phyloP scores from a whole-genome alignment of 2,329 filamentous ascomycete genomes.

The Stachybotrys echinatus region DNA sequence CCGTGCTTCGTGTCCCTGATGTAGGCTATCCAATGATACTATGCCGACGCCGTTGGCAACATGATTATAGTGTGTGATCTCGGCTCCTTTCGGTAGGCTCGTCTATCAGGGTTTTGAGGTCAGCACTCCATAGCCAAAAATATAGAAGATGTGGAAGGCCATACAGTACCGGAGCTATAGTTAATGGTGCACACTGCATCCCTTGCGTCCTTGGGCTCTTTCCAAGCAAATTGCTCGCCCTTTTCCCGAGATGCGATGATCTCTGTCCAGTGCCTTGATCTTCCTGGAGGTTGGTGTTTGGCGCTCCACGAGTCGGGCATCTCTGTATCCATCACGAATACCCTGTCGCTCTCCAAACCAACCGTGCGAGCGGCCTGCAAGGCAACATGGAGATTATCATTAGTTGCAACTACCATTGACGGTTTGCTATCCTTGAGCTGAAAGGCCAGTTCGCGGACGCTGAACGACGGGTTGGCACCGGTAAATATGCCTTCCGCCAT shows the following conservation, averaged over 20 bases:
- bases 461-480: conserved; percentile 65
- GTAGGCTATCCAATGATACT: conserved; percentile 33
- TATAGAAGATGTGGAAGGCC: too few species aligned
- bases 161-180: conserved; percentile 65
- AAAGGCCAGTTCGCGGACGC: conserved; percentile 66
- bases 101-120: conserved; percentile 42
- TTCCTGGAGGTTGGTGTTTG: conserved; percentile 8
- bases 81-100: conserved; percentile 77
- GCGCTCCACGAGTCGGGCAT: conserved; percentile 35
- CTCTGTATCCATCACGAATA: conserved; percentile 63
- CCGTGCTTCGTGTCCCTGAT: conserved; percentile 42
- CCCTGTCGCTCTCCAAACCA: conserved; percentile 45
- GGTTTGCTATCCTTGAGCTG: conserved; percentile 70
- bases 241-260: conserved; percentile 47
- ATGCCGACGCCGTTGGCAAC: conserved; percentile 64
- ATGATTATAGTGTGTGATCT: conserved; percentile 73
- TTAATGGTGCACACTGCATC: conserved; percentile 63
- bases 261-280: conserved; percentile 54
- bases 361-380: conserved; percentile 58
- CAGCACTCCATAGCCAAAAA: too few species aligned
- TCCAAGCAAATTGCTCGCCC: conserved; percentile 59
- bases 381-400: conserved; percentile 54
- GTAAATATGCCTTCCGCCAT: conserved; percentile 78
- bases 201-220: conserved; percentile 45
- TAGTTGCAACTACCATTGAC: conserved; percentile 60